A percentile compares a stretch with the other conserved stretches of the same genome.
These are phyloP conservation scores for Eucalyptus erythrocorys DNA, from an alignment of 345 rosid genomes.

Conservation along the genomic window DNA sequence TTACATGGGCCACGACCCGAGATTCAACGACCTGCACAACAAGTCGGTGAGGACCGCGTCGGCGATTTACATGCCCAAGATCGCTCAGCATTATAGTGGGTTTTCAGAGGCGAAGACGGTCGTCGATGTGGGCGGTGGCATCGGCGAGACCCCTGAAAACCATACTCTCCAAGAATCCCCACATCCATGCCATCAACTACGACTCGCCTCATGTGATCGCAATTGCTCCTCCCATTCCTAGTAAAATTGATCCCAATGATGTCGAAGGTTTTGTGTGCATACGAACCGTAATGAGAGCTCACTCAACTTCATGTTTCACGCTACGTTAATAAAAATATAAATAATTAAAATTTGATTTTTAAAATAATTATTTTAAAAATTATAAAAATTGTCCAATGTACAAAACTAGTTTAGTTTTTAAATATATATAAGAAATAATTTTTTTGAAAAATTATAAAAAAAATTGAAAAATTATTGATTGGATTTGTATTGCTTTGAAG, in stretches of 20 bases:
- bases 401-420: too few species aligned
- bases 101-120: background rate
- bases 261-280: background rate
- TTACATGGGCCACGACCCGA: background rate
- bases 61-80: background rate
- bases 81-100: background rate
- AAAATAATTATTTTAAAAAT: too few species aligned
- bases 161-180: background rate
- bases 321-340: too few species aligned
- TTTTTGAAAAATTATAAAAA: too few species aligned
- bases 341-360: too few species aligned
- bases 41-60: background rate
- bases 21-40: background rate
- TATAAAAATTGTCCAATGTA: too few species aligned
- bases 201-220: conserved; percentile 11
- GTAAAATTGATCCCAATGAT: background rate
- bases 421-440: too few species aligned
- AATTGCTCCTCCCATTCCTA: conserved; percentile 10
- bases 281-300: background rate
- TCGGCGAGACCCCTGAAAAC: background rate
- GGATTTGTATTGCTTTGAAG: too few species aligned
- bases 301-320: background rate
- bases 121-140: background rate
- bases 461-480: too few species aligned
- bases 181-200: conserved; percentile 9